A percentile compares a stretch with the other conserved stretches of the same genome.
Evolutionary conservation across 2,329 filamentous ascomycete genomes (phyloP).

Genomic region (Fusarium pilosicola): DNA sequence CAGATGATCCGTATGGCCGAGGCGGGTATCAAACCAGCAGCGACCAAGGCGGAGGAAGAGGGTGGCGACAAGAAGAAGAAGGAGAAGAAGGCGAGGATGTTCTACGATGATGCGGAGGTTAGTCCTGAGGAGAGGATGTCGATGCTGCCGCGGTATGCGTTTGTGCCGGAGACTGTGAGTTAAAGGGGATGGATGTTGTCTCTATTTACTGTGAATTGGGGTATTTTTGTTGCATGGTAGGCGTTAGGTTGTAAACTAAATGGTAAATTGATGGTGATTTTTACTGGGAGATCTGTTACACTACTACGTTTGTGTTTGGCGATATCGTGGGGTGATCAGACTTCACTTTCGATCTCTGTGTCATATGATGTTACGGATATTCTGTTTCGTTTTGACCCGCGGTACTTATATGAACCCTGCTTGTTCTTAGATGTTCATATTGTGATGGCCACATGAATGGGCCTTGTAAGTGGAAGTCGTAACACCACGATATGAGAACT

Average conservation of each 20-base stretch:
- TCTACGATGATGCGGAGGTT: constrained; percentile 82
- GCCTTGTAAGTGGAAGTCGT: neutral
- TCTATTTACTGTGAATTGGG: constrained; percentile 5
- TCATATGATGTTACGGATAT: neutral
- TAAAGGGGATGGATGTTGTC: constrained; percentile 8
- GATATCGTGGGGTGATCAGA: too few species aligned
- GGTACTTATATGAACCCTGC: neutral
- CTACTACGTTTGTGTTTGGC: neutral
- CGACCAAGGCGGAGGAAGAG: constrained; percentile 53
- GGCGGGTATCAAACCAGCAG: constrained; percentile 63
- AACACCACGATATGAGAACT: fast-evolving
- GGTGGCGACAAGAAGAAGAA: constrained; percentile 71
- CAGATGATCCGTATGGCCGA: constrained; percentile 72
- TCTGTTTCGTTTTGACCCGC: neutral
- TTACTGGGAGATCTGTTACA: neutral
- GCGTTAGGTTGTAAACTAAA: constrained; percentile 43
- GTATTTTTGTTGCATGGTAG: constrained; percentile 40
- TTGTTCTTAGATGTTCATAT: neutral
- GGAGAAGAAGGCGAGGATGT: constrained; percentile 75
- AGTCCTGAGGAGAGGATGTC: constrained; percentile 94
- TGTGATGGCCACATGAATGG: neutral
- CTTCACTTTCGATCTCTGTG: fast-evolving
- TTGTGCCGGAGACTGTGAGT: constrained; percentile 47
- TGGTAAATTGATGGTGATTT: constrained; percentile 38
- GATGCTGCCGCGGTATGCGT: constrained; percentile 78